Evolutionary conservation across 2,329 filamentous ascomycete genomes (phyloP), one percentile per base, ranked within the genome.

Genomic region (Aspergillus tubingensis): DNA sequence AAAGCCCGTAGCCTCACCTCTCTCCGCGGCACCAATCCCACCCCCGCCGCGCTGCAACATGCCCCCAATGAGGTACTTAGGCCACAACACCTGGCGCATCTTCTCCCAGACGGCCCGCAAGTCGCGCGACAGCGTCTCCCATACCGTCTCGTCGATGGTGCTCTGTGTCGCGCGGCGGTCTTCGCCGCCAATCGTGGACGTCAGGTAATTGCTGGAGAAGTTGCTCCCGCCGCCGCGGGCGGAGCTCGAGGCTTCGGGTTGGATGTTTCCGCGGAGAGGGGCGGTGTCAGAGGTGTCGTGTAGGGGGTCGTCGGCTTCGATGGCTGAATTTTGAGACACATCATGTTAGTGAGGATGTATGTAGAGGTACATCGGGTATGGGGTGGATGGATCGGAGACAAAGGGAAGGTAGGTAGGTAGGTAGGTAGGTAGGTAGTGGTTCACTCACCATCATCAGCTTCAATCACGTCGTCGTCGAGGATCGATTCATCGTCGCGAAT

Each of bases 101-200:
- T 99, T 99, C 79, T 91, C 91, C 94, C 95, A 98, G 38, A 98
- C 92, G 25, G 92, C 95, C 7, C 94, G 79, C 66, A 99, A 81
- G 76, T 99, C 95, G 67, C 95, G 89, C 55, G 91, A 91, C 62
- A 99, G 82, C n/a, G 95, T 99, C 47, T 94, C 91, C 95, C 95
- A 99, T 43, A 99, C 95, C 1, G 88, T 89, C 80, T 99, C 95
- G 77, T 99, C 95, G 76, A 99, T 96, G 49, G 95, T 99, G 79
- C 96, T 96, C 67, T 89, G 88, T 7, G 92, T 86, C 15, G 95
- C 93, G 65, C 90, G 86, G 57, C 95, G 90, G 80, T 99, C 95
- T 77, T 98, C 94, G 67, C 95, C 95, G 2, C 90, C 89, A 72
- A 99, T 96, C 60, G 88, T 88, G 21, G 91, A 95, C 25, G 92